A percentile compares a stretch with the other conserved stretches of the same genome.
These are phyloP conservation scores for Cyclotella atomus DNA, from an alignment of 108 stramenopile genomes.

Conservation along the genomic window DNA sequence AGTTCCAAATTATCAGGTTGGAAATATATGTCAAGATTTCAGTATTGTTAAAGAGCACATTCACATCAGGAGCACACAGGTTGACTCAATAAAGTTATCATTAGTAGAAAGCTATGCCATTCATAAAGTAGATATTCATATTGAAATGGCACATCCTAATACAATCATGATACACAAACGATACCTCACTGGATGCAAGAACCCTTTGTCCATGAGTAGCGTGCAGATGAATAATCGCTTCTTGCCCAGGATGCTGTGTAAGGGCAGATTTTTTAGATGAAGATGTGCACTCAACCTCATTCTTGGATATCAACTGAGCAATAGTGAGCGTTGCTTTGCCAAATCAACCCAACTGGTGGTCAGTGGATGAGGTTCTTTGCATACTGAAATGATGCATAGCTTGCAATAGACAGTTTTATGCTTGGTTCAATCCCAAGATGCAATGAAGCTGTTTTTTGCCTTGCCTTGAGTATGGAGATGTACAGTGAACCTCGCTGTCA, in stretches of 20 bases:
- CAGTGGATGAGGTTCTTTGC: slow-evolving; percentile 17
- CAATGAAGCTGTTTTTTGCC: slow-evolving; percentile 21
- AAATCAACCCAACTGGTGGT: slow-evolving; percentile 35
- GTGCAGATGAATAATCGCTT: slow-evolving; percentile 15
- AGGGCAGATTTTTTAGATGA: slow-evolving; percentile 6
- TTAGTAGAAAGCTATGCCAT: too few species aligned
- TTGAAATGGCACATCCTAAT: too few species aligned
- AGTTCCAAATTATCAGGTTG: too few species aligned
- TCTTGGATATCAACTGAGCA: not conserved
- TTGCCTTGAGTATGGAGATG: slow-evolving; percentile 23
- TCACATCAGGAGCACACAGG: too few species aligned
- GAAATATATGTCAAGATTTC: too few species aligned
- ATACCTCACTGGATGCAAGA: slow-evolving; percentile 30
- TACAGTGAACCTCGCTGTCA: slow-evolving; percentile 22
- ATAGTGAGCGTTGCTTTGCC: slow-evolving; percentile 28
- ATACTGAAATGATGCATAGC: slow-evolving; percentile 37
- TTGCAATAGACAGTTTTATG: slow-evolving; percentile 12
- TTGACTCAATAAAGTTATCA: too few species aligned
- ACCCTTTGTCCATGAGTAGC: slow-evolving; percentile 19
- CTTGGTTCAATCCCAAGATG: slow-evolving; percentile 17
- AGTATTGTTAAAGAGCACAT: too few species aligned
- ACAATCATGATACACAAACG: slow-evolving; percentile 20
- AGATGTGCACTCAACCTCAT: slow-evolving; percentile 18
- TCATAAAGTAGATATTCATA: too few species aligned
- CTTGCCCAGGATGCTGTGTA: not conserved